Conservation (phyloP, 1,284 basidiomycete species). For the Fomitopsis pinicola region DNA sequence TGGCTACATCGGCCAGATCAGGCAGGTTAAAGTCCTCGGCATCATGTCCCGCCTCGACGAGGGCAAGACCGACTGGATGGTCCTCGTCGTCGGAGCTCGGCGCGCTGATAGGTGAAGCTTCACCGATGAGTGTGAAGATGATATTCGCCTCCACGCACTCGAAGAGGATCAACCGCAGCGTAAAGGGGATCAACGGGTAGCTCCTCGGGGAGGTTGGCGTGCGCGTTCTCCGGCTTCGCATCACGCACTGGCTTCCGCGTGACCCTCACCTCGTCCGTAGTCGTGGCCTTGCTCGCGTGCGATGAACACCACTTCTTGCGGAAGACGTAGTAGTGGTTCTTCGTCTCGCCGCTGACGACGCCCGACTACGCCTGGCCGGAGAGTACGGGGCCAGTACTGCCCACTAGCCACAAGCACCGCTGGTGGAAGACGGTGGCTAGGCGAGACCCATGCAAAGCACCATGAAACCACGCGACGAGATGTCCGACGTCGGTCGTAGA, state of each 20-base stretch:
- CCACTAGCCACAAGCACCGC: constrained; percentile 10
- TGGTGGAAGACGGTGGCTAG: constrained; percentile 13
- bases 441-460: constrained; percentile 13
- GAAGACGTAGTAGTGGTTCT: constrained; percentile 12
- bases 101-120: too few species aligned
- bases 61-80: constrained; percentile 99
- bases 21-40: constrained; percentile 99
- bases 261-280: constrained; percentile 10
- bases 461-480: constrained; percentile 18
- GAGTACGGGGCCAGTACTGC: constrained; percentile 5
- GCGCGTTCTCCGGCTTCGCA: background rate
- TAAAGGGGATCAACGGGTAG: background rate
- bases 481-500: constrained; percentile 18
- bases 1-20: constrained; percentile 96
- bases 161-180: background rate
- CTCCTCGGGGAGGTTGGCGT: background rate
- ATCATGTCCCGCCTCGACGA: constrained; percentile 99
- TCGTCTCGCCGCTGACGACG: constrained; percentile 16
- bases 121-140: too few species aligned
- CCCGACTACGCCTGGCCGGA: constrained; percentile 11
- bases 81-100: constrained; percentile 77
- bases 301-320: constrained; percentile 7
- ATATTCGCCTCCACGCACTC: too few species aligned
- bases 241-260: background rate
- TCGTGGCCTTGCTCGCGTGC: constrained; percentile 2